Conservation (phyloP, 2,329 filamentous ascomycete genomes). For the Aspergillus spinulosporus region DNA sequence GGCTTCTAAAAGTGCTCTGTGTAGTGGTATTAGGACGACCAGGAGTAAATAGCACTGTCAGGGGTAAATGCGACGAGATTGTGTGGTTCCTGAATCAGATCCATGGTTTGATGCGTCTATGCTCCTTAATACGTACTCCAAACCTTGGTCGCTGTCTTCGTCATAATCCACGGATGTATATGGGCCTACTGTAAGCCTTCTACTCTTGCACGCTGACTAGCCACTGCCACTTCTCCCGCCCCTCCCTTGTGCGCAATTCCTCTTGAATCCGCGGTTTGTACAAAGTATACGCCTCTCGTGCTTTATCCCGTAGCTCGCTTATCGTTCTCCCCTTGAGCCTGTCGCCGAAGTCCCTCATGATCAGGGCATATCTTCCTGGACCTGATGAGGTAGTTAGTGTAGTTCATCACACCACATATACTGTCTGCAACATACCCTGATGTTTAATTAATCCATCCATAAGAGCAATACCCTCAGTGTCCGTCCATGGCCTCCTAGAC, state of each 20-base stretch:
- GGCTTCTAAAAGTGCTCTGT: background rate
- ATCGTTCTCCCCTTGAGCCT: constrained; percentile 20
- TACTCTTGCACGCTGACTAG: constrained; percentile 20
- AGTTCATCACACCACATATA: background rate
- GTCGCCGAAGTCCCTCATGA: constrained; percentile 21
- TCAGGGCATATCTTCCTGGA: constrained; percentile 28
- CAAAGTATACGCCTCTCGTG: constrained; percentile 15
- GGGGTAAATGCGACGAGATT: constrained; percentile 8
- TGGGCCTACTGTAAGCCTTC: too few species aligned
- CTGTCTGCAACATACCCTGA: constrained; percentile 17
- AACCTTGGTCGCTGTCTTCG: too few species aligned
- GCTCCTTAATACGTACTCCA: too few species aligned
- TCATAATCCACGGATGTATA: too few species aligned
- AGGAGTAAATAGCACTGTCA: constrained; percentile 7
- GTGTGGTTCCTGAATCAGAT: constrained; percentile 19
- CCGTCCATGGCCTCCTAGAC: constrained; percentile 21
- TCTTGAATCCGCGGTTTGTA: constrained; percentile 12
- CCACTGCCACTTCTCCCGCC: constrained; percentile 25
- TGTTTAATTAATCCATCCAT: constrained; percentile 28
- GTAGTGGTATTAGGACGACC: background rate
- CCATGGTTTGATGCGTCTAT: constrained; percentile 25
- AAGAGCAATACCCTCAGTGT: constrained; percentile 26
- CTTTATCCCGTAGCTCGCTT: constrained; percentile 23
- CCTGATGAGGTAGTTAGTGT: constrained; percentile 15
- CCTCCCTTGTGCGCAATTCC: constrained; percentile 20